Evolutionary conservation across 805 yeast species (phyloP), one percentile per base, ranked within the genome.

Genomic region (Saccharomycopsis synnaedendra): DNA sequence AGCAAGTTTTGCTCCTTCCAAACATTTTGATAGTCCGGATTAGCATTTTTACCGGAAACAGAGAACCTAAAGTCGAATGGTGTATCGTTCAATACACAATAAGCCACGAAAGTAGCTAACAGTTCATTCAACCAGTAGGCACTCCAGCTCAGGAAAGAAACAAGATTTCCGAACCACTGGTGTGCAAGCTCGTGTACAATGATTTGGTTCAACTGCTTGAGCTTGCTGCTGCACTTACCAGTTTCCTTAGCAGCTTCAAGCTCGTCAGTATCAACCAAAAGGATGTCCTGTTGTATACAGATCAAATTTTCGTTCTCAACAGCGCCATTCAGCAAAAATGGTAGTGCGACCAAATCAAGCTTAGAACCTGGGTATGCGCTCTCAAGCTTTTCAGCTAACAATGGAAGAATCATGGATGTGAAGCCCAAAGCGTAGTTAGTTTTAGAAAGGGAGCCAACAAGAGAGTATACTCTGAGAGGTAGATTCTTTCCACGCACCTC

Each of bases 271-370:
- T 66, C 66, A 0, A 71, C 66, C 10, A 70, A 52, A 19, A 75
- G 52, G 5, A 74, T 54, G 54, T 72, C 71, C 45, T 74, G 71
- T 46, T 79, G 71, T 5, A 81, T 68, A 2, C 82, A 75, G 44
- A 85, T 70, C 64, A 82, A 63, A 3, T 86, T 84, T 75, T 82
- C 80, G 59, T 84, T 83, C 59, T 85, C 94, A 79, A 82, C 84
- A 2, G 85, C 94, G 50, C 85, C 84, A 59, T 83, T 90, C 32
- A 78, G 70, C 48, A 85, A 65, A 55, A 78, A 81, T 6, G 93
- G 93, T 5, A 85, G 60, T 1, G 84, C 75, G 3, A 80, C 75
- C 42, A 85, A 63, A 58, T 84, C 93, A 30, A 85, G 62, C 55
- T 85, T 84, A 2, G 69, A 64, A 49, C 81, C 62, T 1, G 90